Conservation (phyloP, 495 filamentous ascomycete species). For the Aspergillus bertholletiae region DNA sequence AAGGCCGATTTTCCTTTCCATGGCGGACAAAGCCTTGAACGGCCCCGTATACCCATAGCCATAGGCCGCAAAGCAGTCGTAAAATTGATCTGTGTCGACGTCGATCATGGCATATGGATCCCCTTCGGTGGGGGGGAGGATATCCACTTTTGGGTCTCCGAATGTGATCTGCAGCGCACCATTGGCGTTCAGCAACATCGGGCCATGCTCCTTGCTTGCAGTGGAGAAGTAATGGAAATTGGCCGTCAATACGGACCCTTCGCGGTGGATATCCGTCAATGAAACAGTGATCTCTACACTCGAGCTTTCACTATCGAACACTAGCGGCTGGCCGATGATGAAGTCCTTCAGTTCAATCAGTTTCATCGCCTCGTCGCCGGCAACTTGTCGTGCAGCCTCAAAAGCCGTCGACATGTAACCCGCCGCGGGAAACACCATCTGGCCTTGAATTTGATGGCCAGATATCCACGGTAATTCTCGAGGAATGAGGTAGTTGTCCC, state of each 20-base stretch:
- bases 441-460: conserved; percentile 36
- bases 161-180: not conserved
- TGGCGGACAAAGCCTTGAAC: not conserved
- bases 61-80: not conserved
- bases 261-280: not conserved
- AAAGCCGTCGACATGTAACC: conserved; percentile 44
- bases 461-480: conserved; percentile 43
- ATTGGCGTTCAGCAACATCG: not conserved
- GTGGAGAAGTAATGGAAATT: not conserved
- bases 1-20: not conserved
- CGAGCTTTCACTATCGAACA: not conserved
- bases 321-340: conserved; percentile 1
- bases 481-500: conserved; percentile 43
- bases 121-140: not conserved
- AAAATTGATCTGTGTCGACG: not conserved
- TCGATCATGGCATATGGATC: conserved; percentile 8
- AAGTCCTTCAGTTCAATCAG: conserved; percentile 15
- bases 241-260: not conserved
- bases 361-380: conserved; percentile 16
- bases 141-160: not conserved
- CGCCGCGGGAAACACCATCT: conserved; percentile 43
- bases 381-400: conserved; percentile 40
- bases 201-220: not conserved
- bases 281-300: not conserved
- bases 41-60: not conserved